Evolutionary conservation across 179 eudicot species (phyloP).

Genomic region (Silene noctiflora): DNA sequence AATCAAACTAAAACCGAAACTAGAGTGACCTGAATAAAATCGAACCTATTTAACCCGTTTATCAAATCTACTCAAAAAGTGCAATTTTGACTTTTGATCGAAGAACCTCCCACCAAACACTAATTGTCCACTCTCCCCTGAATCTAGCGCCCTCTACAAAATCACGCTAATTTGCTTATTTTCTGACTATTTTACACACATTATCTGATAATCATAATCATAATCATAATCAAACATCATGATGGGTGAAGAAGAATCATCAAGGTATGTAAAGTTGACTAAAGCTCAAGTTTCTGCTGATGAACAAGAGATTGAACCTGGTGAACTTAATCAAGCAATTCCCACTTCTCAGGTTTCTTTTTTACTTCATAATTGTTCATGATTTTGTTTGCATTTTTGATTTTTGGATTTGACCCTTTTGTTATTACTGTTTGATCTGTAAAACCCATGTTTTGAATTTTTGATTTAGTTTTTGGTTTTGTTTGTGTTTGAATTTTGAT

Average conservation of each 20-base stretch:
- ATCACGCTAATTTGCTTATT: neutral
- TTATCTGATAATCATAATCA: no score
- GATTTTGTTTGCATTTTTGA: neutral
- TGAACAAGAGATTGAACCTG: constrained; percentile 79
- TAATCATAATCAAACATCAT: neutral
- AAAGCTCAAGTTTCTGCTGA: constrained; percentile 66
- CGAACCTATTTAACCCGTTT: no score
- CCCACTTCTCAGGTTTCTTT: constrained; percentile 76
- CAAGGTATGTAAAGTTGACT: constrained; percentile 78
- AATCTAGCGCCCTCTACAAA: neutral
- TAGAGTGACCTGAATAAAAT: no score
- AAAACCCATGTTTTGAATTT: constrained; percentile 32
- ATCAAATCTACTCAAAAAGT: no score
- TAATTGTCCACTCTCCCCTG: neutral
- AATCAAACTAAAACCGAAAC: no score
- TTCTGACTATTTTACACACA: neutral
- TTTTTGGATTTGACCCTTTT: constrained; percentile 20
- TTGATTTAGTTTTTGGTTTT: neutral
- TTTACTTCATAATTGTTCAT: no score
- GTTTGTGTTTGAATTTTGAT: neutral
- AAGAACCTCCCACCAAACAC: no score
- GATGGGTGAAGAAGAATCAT: constrained; percentile 59
- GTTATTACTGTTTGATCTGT: constrained; percentile 15
- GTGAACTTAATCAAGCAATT: constrained; percentile 95
- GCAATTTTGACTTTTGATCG: no score